These are phyloP conservation scores for Tremellales sp. DNA, from an alignment of 1,284 basidiomycete genomes.

Conservation along the genomic window DNA sequence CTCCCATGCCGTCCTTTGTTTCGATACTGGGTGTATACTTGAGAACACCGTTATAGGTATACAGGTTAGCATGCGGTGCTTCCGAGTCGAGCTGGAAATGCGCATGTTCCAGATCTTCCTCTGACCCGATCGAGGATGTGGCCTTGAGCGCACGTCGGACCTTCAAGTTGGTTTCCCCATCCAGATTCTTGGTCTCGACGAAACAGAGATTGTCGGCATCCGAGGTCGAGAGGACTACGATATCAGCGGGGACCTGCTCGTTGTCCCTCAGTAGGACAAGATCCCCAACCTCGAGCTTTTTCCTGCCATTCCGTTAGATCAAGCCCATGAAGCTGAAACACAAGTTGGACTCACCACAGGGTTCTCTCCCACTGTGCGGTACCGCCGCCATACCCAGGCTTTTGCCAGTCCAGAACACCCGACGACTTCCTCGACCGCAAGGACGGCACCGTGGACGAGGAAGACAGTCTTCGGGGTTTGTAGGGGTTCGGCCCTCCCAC, in stretches of 20 bases:
- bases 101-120: constrained; percentile 86
- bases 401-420: constrained; percentile 76
- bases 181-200: constrained; percentile 90
- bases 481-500: neutral
- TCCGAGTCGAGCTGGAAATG: constrained; percentile 87
- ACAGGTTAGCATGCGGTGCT: constrained; percentile 88
- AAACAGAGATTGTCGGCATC: constrained; percentile 79
- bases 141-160: constrained; percentile 72
- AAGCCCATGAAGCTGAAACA: constrained; percentile 1
- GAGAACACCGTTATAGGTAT: constrained; percentile 82
- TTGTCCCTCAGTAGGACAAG: constrained; percentile 85
- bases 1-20: constrained; percentile 15
- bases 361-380: constrained; percentile 89
- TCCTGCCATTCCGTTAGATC: constrained; percentile 54
- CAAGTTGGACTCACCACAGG: constrained; percentile 56
- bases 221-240: constrained; percentile 74
- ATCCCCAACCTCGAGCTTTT: constrained; percentile 98
- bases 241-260: constrained; percentile 93
- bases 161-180: constrained; percentile 97
- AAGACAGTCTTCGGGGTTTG: constrained; percentile 9
- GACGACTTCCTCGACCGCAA: constrained; percentile 52
- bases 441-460: constrained; percentile 27
- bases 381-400: constrained; percentile 62
- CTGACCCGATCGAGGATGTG: constrained; percentile 70
- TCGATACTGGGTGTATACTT: constrained; percentile 55